Percentiles rank a stretch among this genome's conserved stretches.
These are phyloP conservation scores for Leccinum fibrillosum DNA, from an alignment of 768 basidiomycete species.

Conservation along the genomic window DNA sequence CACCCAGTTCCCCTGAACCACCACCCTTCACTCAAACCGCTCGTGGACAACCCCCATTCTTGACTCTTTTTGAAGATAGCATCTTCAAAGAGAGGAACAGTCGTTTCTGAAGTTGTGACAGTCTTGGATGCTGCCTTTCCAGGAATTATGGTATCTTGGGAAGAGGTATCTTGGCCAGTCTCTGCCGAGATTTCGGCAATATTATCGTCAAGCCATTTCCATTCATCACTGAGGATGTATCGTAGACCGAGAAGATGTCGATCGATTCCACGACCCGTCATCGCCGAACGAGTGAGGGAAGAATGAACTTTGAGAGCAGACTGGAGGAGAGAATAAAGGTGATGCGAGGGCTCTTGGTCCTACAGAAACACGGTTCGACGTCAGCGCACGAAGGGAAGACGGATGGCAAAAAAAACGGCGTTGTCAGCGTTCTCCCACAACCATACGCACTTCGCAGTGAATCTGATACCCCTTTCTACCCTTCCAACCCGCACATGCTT, in stretches of 20 bases:
- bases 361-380: neutral
- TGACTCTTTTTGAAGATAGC: slow-evolving; percentile 68
- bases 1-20: slow-evolving; percentile 87
- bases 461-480: slow-evolving; percentile 1
- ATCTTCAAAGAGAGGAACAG: slow-evolving; percentile 67
- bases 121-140: neutral
- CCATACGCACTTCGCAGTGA: slow-evolving; percentile 11
- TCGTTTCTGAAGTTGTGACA: neutral
- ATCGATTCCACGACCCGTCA: slow-evolving; percentile 82
- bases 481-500: slow-evolving; percentile 18
- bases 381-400: neutral
- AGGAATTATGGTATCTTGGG: neutral
- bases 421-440: neutral
- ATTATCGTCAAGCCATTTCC: slow-evolving; percentile 24
- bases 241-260: slow-evolving; percentile 86
- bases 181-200: neutral
- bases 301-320: slow-evolving; percentile 71
- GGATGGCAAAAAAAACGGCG: slow-evolving; percentile 1
- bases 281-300: slow-evolving; percentile 69
- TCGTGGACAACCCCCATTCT: slow-evolving; percentile 87
- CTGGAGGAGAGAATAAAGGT: slow-evolving; percentile 48
- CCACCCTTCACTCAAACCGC: slow-evolving; percentile 81
- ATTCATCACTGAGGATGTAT: slow-evolving; percentile 48
- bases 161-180: slow-evolving; percentile 2
- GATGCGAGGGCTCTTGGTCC: slow-evolving; percentile 19